phyloP scores from a whole-genome alignment of 257 asterid species.

The Scutellaria barbata region DNA sequence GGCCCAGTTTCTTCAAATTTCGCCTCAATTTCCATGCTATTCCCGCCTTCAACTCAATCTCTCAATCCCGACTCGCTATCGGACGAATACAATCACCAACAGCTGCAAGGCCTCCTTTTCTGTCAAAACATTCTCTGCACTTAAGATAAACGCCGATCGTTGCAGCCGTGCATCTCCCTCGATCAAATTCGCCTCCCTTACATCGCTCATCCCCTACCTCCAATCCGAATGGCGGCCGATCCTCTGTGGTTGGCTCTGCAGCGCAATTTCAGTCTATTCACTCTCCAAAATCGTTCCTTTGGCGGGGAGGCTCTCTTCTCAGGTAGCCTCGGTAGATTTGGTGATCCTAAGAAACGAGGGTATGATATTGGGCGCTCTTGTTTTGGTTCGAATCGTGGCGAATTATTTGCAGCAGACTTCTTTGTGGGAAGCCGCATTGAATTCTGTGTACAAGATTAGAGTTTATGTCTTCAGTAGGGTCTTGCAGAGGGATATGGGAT shows the following conservation, averaged over 20 bases:
- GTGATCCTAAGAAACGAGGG: constrained; percentile 47
- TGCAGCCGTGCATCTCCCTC: constrained; percentile 35
- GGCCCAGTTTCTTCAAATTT: constrained; percentile 44
- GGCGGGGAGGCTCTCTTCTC: constrained; percentile 60
- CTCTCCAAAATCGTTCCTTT: constrained; percentile 77
- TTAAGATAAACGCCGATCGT: constrained; percentile 31
- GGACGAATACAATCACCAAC: not conserved
- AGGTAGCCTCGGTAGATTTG: constrained; percentile 38
- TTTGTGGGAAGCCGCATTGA: constrained; percentile 88
- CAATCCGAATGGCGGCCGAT: constrained; percentile 73
- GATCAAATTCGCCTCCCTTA: constrained; percentile 40
- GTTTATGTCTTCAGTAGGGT: constrained; percentile 67
- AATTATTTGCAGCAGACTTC: constrained; percentile 74
- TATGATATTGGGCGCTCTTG: constrained; percentile 50
- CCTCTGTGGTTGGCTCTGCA: constrained; percentile 77
- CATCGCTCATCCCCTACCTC: constrained; percentile 64
- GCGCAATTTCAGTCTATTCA: constrained; percentile 75
- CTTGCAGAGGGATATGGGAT: constrained; percentile 74
- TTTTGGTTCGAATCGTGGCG: constrained; percentile 56
- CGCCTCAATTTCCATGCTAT: constrained; percentile 30
- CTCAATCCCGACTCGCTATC: constrained; percentile 22
- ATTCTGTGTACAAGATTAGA: constrained; percentile 60
- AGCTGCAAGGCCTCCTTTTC: constrained; percentile 7
- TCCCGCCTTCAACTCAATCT: constrained; percentile 37
- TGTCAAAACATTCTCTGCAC: constrained; percentile 36